phyloP scores from a whole-genome alignment of 306 rosid species.

The Pyrus pyrifolia region DNA sequence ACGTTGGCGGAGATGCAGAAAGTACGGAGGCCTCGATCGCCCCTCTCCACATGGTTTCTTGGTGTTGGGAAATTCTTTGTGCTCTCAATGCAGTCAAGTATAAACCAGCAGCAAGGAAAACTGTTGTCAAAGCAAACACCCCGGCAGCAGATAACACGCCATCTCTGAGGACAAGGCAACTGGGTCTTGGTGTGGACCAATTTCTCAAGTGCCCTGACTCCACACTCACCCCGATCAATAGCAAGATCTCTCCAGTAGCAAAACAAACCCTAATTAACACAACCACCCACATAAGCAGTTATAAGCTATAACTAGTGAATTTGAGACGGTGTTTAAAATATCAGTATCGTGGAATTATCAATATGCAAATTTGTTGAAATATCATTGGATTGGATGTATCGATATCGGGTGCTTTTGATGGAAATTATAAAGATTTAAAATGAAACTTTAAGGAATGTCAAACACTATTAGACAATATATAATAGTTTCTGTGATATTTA shows the following conservation, averaged over 20 bases:
- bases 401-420: too few species aligned
- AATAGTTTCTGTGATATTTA: too few species aligned
- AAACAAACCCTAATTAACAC: slow-evolving; percentile 60
- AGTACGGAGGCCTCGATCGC: slow-evolving; percentile 48
- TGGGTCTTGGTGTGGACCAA: slow-evolving; percentile 54
- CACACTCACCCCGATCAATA: slow-evolving; percentile 63
- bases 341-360: too few species aligned
- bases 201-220: slow-evolving; percentile 80
- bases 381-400: too few species aligned
- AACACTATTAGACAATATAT: too few species aligned
- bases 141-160: slow-evolving; percentile 79
- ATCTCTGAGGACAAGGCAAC: slow-evolving; percentile 47
- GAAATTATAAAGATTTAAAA: too few species aligned
- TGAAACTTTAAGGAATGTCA: too few species aligned
- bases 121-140: slow-evolving; percentile 59
- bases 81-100: slow-evolving; percentile 65
- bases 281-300: background rate
- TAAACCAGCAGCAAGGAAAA: slow-evolving; percentile 63
- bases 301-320: background rate
- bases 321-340: too few species aligned
- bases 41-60: slow-evolving; percentile 43
- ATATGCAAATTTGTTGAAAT: too few species aligned
- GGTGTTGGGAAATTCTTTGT: slow-evolving; percentile 40
- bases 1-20: slow-evolving; percentile 47
- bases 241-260: slow-evolving; percentile 72